phyloP scores from a whole-genome alignment of 2,329 filamentous ascomycete genomes.

The Emericellopsis cladophorae region DNA sequence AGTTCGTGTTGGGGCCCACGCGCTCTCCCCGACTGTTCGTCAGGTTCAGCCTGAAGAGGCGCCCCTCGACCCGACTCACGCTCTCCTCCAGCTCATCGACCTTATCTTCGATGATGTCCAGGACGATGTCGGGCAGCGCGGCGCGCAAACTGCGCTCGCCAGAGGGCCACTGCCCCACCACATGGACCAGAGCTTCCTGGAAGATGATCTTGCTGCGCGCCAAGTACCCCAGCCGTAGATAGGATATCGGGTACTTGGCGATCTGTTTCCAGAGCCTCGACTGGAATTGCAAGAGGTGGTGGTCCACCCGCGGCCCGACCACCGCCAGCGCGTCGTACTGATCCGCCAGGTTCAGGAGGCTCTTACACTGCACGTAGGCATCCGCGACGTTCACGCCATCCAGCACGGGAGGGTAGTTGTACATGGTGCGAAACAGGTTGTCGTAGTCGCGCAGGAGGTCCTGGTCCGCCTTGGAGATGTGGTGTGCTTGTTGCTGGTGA shows the following conservation, averaged over 20 bases:
- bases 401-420: constrained; percentile 76
- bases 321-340: constrained; percentile 86
- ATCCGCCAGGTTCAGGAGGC: constrained; percentile 76
- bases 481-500: constrained; percentile 24
- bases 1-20: constrained; percentile 66
- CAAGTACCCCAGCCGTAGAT: constrained; percentile 79
- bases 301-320: constrained; percentile 80
- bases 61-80: constrained; percentile 66
- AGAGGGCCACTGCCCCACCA: constrained; percentile 86
- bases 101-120: constrained; percentile 91
- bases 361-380: constrained; percentile 89
- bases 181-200: constrained; percentile 79
- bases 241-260: constrained; percentile 87
- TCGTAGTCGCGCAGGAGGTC: constrained; percentile 86
- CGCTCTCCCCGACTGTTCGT: constrained; percentile 71
- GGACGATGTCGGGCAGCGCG: constrained; percentile 59
- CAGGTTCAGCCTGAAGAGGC: constrained; percentile 69
- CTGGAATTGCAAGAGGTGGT: constrained; percentile 87
- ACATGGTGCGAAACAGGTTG: constrained; percentile 90
- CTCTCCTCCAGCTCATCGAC: constrained; percentile 82
- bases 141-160: constrained; percentile 66
- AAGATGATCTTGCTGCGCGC: constrained; percentile 75
- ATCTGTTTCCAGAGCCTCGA: constrained; percentile 90
- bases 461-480: constrained; percentile 48
- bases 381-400: constrained; percentile 83